Evolutionary conservation across 2,329 filamentous ascomycete species (phyloP).

Genomic region (Fusarium caatingaense): DNA sequence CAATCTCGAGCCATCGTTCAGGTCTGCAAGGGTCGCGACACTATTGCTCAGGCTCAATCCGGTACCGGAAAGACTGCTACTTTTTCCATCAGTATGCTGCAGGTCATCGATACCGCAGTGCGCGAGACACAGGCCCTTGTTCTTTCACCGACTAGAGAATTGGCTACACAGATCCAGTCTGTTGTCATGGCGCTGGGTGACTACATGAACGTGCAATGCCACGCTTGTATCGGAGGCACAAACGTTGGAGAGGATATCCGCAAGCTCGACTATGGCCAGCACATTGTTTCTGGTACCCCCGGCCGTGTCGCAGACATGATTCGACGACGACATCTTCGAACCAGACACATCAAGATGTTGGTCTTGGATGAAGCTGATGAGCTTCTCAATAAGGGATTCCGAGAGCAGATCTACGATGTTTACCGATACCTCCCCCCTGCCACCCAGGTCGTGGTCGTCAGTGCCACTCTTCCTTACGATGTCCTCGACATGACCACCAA

Average conservation of each 20-base stretch:
- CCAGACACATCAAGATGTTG: constrained; percentile 73
- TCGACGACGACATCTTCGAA: constrained; percentile 66
- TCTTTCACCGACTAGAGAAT: constrained; percentile 93
- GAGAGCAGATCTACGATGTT: constrained; percentile 99
- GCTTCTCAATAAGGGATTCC: constrained; percentile 89
- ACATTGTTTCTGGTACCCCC: constrained; percentile 97
- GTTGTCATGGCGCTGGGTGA: constrained; percentile 99
- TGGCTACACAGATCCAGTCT: constrained; percentile 97
- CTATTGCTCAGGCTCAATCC: constrained; percentile 97
- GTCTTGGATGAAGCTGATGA: constrained; percentile 72
- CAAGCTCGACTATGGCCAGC: constrained; percentile 96
- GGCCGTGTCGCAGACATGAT: constrained; percentile 84
- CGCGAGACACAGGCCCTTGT: constrained; percentile 95
- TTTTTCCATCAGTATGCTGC: constrained; percentile 95
- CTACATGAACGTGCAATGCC: constrained; percentile 99
- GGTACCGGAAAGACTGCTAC: constrained; percentile 97
- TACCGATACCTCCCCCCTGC: constrained; percentile 96
- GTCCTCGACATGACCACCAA: constrained; percentile 99
- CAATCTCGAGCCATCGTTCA: constrained; percentile 98
- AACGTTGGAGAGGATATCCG: constrained; percentile 98
- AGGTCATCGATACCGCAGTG: constrained; percentile 93
- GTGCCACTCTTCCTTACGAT: constrained; percentile 95
- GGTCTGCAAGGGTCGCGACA: constrained; percentile 98
- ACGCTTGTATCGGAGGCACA: constrained; percentile 97
- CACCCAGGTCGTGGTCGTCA: constrained; percentile 98